Percentiles rank a stretch among this genome's conserved stretches.
These are phyloP conservation scores for Echites panduratus DNA, from an alignment of 257 asterid species.

Conservation along the genomic window DNA sequence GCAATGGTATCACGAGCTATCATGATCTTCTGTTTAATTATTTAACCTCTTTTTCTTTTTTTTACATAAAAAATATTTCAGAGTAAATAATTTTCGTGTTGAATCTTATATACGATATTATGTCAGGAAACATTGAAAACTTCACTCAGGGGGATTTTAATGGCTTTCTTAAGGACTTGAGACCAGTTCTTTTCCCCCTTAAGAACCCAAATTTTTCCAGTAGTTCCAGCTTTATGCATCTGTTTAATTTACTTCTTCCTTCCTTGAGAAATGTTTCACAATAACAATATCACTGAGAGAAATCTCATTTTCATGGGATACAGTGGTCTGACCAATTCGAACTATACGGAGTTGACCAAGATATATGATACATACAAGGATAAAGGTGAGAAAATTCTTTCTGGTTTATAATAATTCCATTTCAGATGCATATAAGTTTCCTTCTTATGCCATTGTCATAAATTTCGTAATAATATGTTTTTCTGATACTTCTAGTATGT, in stretches of 20 bases:
- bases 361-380: conserved; percentile 69
- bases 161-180: not conserved
- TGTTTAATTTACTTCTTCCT: not conserved
- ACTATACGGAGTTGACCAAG: conserved; percentile 63
- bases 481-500: too few relatives aligned
- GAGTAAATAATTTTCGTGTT: not conserved
- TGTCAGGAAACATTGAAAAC: not conserved
- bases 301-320: conserved; percentile 18
- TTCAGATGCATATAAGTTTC: too few relatives aligned
- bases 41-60: not conserved
- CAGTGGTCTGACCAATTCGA: conserved; percentile 85
- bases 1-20: conserved; percentile 48
- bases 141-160: not conserved
- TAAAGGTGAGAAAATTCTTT: conserved; percentile 38
- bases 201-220: not conserved
- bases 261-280: not conserved
- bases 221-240: not conserved
- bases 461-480: too few relatives aligned
- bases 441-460: too few relatives aligned
- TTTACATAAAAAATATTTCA: not conserved
- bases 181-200: not conserved
- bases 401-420: not conserved
- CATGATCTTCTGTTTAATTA: not conserved
- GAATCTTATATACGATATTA: not conserved
- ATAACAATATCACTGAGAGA: not conserved